Conservation (phyloP, 805 yeast genomes). For the Myxozyma melibiosi region DNA sequence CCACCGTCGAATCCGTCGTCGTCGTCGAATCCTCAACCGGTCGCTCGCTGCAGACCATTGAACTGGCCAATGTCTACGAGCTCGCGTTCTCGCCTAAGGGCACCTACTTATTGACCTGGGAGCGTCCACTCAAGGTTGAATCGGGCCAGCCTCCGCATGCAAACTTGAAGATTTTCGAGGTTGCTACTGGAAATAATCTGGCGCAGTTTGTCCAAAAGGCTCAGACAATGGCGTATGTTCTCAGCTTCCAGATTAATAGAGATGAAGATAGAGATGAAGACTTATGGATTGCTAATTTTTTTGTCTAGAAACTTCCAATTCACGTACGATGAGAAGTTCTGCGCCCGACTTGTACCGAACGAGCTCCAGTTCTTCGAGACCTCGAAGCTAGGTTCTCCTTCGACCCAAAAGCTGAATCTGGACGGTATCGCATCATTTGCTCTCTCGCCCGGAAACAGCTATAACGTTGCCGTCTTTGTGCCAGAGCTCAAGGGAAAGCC, state of each 20-base stretch:
- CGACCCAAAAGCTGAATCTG: constrained; percentile 59
- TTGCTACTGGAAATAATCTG: constrained; percentile 52
- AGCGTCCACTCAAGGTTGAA: constrained; percentile 72
- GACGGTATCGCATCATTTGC: constrained; percentile 62
- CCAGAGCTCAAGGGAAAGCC: constrained; percentile 89
- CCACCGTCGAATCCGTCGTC: constrained; percentile 62
- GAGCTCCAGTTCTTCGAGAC: constrained; percentile 72
- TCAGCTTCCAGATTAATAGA: neutral
- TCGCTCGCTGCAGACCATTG: constrained; percentile 51
- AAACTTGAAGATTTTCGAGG: constrained; percentile 76
- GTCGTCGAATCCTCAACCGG: constrained; percentile 61
- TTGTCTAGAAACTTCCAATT: constrained; percentile 61
- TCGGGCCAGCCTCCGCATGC: constrained; percentile 65
- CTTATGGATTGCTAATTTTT: neutral
- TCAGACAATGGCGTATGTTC: constrained; percentile 55
- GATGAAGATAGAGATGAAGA: neutral
- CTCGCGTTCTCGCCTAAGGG: constrained; percentile 89
- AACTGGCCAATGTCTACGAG: constrained; percentile 71
- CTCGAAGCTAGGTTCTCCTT: constrained; percentile 45
- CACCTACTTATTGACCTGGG: constrained; percentile 81
- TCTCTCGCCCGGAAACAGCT: constrained; percentile 84
- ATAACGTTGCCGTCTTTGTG: constrained; percentile 85
- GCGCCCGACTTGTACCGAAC: constrained; percentile 61
- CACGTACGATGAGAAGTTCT: constrained; percentile 73
- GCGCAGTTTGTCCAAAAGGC: constrained; percentile 73